Evolutionary conservation across 768 basidiomycete species (phyloP), one percentile per base, ranked within the genome.

Genomic region (Collybia nuda): DNA sequence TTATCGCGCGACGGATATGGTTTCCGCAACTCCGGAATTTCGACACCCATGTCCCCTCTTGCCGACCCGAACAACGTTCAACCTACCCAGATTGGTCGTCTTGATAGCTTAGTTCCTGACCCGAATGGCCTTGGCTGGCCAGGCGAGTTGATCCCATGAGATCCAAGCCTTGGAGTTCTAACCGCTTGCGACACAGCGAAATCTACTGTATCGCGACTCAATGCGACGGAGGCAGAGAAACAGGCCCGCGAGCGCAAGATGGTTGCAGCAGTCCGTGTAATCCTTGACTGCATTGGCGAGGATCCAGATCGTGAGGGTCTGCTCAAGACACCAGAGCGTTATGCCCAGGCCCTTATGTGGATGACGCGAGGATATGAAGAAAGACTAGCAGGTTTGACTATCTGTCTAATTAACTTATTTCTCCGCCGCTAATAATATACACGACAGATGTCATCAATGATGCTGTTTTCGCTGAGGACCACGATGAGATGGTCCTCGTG

Each of bases 311-410:
- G 97, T 29, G 96, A 98, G 65, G 97, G 97, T 15, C 77, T 99
- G 18, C 72, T 87, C 47, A 84, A 85, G 62, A 99, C 97, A 1
- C 97, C 97, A 21, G 91, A 95, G 58, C 81, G 97, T 35, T 99
- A 97, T 69, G 94, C 95, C 19, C 91, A 98, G 70, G 93, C 97
- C 22, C 75, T 99, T 47, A 82, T 99, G 78, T 98, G 93, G 93
- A 97, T 98, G 95, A 98, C 97, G 28, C 85, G 88, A 64, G 97
- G 97, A 8, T 99, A 99, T 70, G 97, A 98, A 67, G 95, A 98
- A 66, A 84, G 92, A 56, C 72, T 99, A 57, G 84, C 86, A 71
- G 92, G 94, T 93, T 46, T 52, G 19, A 35, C 5, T 48, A 46
- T 65, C 42, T 53, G 29, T 53, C 51, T 51, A 56, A 62, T 56